Evolutionary conservation across 306 rosid genomes (phyloP).

Genomic region (Ochetophila trinervis): DNA sequence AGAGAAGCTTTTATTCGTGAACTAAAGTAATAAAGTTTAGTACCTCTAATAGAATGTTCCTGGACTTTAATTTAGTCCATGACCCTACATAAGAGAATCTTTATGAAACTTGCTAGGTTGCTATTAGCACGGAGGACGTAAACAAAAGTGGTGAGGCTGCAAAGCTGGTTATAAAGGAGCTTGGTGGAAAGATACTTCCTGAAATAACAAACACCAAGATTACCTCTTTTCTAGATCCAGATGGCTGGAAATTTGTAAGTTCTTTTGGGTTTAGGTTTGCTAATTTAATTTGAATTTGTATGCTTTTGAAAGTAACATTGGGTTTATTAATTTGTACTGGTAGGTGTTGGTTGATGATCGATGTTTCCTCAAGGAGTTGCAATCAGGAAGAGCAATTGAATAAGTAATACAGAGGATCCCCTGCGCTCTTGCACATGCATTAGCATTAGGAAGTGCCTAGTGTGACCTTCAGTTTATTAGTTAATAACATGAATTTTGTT

Average conservation of each 20-base stretch:
- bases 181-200: slow-evolving; percentile 12
- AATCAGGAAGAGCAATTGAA: background rate
- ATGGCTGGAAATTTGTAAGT: slow-evolving; percentile 15
- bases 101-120: slow-evolving; percentile 6
- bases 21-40: too few relatives aligned
- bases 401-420: too few relatives aligned
- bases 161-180: background rate
- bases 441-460: too few relatives aligned
- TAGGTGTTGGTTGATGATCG: slow-evolving; percentile 22
- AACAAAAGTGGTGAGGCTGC: slow-evolving; percentile 17
- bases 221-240: slow-evolving; percentile 9
- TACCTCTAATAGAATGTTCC: too few relatives aligned
- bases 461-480: too few relatives aligned
- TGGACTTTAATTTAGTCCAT: too few relatives aligned
- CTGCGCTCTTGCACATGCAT: too few relatives aligned
- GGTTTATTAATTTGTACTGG: background rate
- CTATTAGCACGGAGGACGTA: slow-evolving; percentile 19
- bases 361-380: background rate
- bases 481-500: too few relatives aligned
- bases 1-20: too few relatives aligned
- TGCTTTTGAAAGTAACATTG: background rate
- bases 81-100: too few relatives aligned
- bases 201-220: slow-evolving; percentile 1
- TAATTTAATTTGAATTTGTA: background rate
- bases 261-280: background rate